Percentiles rank a stretch among this genome's conserved stretches.
phyloP scores from a whole-genome alignment of 495 filamentous ascomycete species.

The Astrothelium macrocarpum region DNA sequence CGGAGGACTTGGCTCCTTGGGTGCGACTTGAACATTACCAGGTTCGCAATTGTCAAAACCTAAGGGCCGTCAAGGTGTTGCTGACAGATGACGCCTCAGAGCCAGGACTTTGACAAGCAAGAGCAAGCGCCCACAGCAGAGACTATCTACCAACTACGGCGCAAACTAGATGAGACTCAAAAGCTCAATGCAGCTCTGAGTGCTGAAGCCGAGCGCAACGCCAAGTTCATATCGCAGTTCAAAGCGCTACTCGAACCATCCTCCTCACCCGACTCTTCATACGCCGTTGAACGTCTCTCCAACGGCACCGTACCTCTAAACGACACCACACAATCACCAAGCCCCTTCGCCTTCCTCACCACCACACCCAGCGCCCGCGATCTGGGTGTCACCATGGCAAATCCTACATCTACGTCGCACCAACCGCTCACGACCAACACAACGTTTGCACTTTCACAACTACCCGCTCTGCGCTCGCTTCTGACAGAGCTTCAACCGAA shows the following conservation, averaged over 20 bases:
- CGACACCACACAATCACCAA: slow-evolving; percentile 14
- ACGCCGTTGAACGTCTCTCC: slow-evolving; percentile 33
- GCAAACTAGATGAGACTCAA: slow-evolving; percentile 69
- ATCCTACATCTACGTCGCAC: slow-evolving; percentile 11
- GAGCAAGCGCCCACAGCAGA: slow-evolving; percentile 48
- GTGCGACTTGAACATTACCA: slow-evolving; percentile 81
- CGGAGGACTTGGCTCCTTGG: slow-evolving; percentile 61
- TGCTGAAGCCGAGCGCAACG: slow-evolving; percentile 69
- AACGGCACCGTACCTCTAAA: not conserved
- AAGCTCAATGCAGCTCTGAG: slow-evolving; percentile 67
- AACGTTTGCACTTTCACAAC: slow-evolving; percentile 69
- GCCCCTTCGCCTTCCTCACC: slow-evolving; percentile 40
- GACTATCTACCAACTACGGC: slow-evolving; percentile 58
- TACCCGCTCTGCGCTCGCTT: slow-evolving; percentile 63
- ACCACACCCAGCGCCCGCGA: slow-evolving; percentile 9
- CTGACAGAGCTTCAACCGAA: slow-evolving; percentile 50
- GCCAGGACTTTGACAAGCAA: slow-evolving; percentile 1
- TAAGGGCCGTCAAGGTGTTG: not conserved
- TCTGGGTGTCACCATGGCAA: slow-evolving; percentile 4
- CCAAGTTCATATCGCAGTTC: slow-evolving; percentile 56
- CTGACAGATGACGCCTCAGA: not conserved
- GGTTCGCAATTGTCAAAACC: slow-evolving; percentile 32
- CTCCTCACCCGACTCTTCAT: slow-evolving; percentile 3
- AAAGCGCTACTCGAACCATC: slow-evolving; percentile 13
- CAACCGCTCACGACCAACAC: slow-evolving; percentile 62